Conservation (phyloP, 176 grass and related monocot genomes). For the Neostapfia colusana region DNA sequence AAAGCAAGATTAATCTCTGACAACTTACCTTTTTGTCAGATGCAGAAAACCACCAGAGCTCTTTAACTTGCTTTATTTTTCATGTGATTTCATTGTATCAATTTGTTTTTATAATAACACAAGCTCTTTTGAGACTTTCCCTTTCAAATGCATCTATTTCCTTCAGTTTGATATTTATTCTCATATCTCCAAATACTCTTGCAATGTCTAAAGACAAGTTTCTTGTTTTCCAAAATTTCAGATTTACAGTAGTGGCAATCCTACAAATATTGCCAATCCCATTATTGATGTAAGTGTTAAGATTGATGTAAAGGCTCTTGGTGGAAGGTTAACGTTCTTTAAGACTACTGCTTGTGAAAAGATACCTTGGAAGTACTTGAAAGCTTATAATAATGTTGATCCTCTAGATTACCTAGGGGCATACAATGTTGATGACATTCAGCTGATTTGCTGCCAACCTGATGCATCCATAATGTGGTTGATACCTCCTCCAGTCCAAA, state of each 20-base stretch:
- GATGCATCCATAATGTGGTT: slow-evolving; percentile 90
- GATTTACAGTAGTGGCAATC: slow-evolving; percentile 99
- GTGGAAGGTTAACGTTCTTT: slow-evolving; percentile 82
- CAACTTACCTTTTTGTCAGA: neutral
- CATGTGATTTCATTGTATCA: neutral
- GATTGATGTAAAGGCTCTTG: slow-evolving; percentile 90
- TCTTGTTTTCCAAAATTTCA: slow-evolving; percentile 48
- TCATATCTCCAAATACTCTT: neutral
- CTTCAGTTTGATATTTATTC: neutral
- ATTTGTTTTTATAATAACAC: neutral
- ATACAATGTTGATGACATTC: slow-evolving; percentile 95
- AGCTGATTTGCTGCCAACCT: slow-evolving; percentile 92
- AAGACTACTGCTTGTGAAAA: slow-evolving; percentile 82
- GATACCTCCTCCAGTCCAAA: slow-evolving; percentile 78
- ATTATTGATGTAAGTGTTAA: slow-evolving; percentile 91
- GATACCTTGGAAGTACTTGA: slow-evolving; percentile 69
- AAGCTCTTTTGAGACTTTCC: neutral
- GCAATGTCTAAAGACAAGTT: slow-evolving; percentile 21
- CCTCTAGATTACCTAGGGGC: slow-evolving; percentile 68
- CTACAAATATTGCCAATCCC: slow-evolving; percentile 97
- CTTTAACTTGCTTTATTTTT: neutral
- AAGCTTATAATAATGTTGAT: slow-evolving; percentile 56
- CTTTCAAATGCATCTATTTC: slow-evolving; percentile 15
- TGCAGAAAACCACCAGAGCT: neutral
- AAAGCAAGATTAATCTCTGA: too few species aligned